Evolutionary conservation across 805 yeast species (phyloP).

Genomic region (Candida parachauliodes): DNA sequence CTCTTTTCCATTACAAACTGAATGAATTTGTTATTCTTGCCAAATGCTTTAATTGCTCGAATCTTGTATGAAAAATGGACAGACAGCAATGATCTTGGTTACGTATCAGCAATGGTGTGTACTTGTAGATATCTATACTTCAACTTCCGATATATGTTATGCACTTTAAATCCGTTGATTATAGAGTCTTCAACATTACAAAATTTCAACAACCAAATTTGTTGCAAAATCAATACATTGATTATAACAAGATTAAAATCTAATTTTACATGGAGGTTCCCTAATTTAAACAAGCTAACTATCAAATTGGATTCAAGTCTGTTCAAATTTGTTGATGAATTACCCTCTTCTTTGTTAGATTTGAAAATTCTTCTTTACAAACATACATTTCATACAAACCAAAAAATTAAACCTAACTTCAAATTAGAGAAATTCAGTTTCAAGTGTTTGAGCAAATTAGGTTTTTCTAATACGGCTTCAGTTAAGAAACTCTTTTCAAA

Average conservation of each 20-base stretch:
- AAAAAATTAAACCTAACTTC: neutral
- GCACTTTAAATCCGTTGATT: constrained; percentile 11
- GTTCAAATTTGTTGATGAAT: neutral
- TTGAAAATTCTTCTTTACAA: constrained; percentile 3
- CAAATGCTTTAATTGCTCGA: constrained; percentile 11
- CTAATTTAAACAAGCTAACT: constrained; percentile 1
- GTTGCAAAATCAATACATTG: constrained; percentile 1
- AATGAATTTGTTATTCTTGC: constrained; percentile 9
- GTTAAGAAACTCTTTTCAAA: too few relatives aligned
- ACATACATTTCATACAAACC: neutral
- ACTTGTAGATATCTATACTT: constrained; percentile 12
- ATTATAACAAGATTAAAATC: neutral
- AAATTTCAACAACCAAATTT: neutral
- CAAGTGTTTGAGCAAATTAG: too few relatives aligned
- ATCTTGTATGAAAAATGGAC: constrained; percentile 9
- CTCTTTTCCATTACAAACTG: neutral
- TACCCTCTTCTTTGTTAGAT: constrained; percentile 4
- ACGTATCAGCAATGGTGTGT: constrained; percentile 9
- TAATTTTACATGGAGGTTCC: neutral
- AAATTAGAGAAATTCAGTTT: neutral
- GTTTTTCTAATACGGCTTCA: too few relatives aligned
- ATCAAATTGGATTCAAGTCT: neutral
- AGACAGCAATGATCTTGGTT: neutral
- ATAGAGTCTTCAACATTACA: neutral
- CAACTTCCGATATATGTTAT: constrained; percentile 11